Conservation (phyloP, 208 protist genomes). For the Trypanosomatidae sp. region DNA sequence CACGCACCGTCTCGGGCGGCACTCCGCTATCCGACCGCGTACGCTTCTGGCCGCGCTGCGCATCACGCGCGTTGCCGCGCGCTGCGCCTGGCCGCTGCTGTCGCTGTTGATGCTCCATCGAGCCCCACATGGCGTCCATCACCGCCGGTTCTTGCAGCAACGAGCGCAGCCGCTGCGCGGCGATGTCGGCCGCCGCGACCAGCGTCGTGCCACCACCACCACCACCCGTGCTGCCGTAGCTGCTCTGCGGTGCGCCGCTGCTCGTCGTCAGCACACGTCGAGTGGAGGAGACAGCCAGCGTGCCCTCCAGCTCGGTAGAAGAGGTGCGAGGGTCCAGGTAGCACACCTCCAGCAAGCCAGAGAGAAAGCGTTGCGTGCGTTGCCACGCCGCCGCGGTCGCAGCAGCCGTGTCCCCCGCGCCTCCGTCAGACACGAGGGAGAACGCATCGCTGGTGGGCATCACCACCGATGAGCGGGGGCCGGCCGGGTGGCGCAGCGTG, state of each 20-base stretch:
- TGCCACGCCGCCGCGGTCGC: constrained; percentile 24
- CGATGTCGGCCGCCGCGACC: constrained; percentile 17
- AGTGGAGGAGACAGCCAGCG: constrained; percentile 48
- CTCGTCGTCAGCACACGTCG: constrained; percentile 37
- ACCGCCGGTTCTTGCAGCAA: constrained; percentile 15
- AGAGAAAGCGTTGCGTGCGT: constrained; percentile 48
- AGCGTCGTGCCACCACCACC: constrained; percentile 2
- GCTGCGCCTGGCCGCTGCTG: not conserved
- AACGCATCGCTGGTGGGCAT: constrained; percentile 3
- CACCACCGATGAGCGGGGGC: constrained; percentile 14
- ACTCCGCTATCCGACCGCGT: not conserved
- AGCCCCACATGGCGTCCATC: constrained; percentile 31
- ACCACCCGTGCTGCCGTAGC: not conserved
- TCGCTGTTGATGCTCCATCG: constrained; percentile 9
- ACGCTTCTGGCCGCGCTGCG: constrained; percentile 6
- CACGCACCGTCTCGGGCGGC: no score
- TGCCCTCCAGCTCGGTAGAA: constrained; percentile 65
- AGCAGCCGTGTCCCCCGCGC: constrained; percentile 5
- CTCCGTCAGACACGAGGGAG: not conserved
- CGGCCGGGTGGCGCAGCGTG: constrained; percentile 28
- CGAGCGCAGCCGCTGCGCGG: constrained; percentile 14
- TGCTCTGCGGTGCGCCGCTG: constrained; percentile 4
- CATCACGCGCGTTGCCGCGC: not conserved
- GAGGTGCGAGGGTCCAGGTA: constrained; percentile 48
- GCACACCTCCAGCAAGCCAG: constrained; percentile 43